These are phyloP conservation scores for Beverwykella pulmonaria DNA, from an alignment of 495 filamentous ascomycete genomes.

Conservation along the genomic window DNA sequence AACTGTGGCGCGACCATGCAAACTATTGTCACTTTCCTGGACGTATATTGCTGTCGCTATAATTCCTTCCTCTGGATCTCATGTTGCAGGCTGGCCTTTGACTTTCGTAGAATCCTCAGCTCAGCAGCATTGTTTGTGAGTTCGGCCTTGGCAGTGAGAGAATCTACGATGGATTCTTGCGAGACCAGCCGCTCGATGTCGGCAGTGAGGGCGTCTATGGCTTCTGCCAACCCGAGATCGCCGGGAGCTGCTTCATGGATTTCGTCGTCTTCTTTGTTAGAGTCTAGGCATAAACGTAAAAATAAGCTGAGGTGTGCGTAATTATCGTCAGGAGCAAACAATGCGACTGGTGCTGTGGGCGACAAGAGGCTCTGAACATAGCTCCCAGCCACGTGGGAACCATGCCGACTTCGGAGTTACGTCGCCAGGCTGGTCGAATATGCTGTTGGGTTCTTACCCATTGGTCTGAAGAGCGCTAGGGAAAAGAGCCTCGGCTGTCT, in stretches of 20 bases:
- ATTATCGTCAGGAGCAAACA: too few species aligned
- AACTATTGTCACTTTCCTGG: conserved; percentile 95
- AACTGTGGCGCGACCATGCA: conserved; percentile 90
- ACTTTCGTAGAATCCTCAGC: conserved; percentile 88
- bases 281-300: too few species aligned
- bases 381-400: too few species aligned
- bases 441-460: too few species aligned
- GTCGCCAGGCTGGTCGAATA: too few species aligned
- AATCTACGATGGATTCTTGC: conserved; percentile 90
- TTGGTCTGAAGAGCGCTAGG: too few species aligned
- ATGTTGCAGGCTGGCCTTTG: conserved; percentile 87
- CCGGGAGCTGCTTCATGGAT: conserved; percentile 95
- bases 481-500: too few species aligned
- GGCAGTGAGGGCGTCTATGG: conserved; percentile 77
- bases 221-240: conserved; percentile 90
- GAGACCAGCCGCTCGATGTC: conserved; percentile 88
- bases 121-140: conserved; percentile 95
- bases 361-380: too few species aligned
- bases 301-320: too few species aligned
- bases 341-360: too few species aligned
- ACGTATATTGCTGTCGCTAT: conserved; percentile 96
- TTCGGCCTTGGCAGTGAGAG: conserved; percentile 89
- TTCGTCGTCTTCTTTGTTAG: too few species aligned
- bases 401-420: too few species aligned
- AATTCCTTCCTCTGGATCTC: conserved; percentile 94